Conservation (phyloP, 1,284 basidiomycete genomes). For the Puccinia coronata region DNA sequence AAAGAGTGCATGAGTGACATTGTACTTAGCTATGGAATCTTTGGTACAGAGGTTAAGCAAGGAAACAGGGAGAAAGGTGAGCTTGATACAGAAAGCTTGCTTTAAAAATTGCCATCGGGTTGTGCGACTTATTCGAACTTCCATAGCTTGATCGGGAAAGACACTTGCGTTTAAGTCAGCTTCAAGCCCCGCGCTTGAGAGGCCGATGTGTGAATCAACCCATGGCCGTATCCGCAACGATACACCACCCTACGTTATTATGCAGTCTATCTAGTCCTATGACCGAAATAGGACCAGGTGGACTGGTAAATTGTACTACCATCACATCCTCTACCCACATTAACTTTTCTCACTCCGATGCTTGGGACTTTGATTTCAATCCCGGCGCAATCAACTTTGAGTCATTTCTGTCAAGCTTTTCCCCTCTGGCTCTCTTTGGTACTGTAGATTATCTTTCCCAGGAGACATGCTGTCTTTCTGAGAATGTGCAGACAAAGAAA, state of each 20-base stretch:
- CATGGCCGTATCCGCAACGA: constrained; percentile 33
- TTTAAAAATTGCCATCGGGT: neutral
- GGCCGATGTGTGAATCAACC: constrained; percentile 6
- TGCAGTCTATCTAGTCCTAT: constrained; percentile 38
- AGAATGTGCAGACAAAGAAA: neutral
- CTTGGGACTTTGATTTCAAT: constrained; percentile 41
- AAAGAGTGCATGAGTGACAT: constrained; percentile 10
- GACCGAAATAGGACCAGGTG: constrained; percentile 10
- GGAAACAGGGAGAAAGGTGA: constrained; percentile 43
- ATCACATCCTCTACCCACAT: constrained; percentile 43
- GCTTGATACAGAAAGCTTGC: neutral
- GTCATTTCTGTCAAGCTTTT: constrained; percentile 41
- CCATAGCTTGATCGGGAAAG: constrained; percentile 38
- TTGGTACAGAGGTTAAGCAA: constrained; percentile 39
- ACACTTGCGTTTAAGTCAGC: constrained; percentile 42
- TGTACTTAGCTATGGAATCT: constrained; percentile 17
- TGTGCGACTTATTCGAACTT: neutral
- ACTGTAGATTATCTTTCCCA: constrained; percentile 34
- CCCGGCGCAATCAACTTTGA: constrained; percentile 35
- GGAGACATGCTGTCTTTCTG: constrained; percentile 11
- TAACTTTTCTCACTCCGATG: constrained; percentile 11
- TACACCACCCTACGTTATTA: constrained; percentile 38
- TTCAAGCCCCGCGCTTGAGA: constrained; percentile 29
- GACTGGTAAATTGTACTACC: constrained; percentile 36
- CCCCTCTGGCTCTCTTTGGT: constrained; percentile 24